phyloP scores from a whole-genome alignment of 768 basidiomycete genomes.

The Boletus rufocinnamomeus region DNA sequence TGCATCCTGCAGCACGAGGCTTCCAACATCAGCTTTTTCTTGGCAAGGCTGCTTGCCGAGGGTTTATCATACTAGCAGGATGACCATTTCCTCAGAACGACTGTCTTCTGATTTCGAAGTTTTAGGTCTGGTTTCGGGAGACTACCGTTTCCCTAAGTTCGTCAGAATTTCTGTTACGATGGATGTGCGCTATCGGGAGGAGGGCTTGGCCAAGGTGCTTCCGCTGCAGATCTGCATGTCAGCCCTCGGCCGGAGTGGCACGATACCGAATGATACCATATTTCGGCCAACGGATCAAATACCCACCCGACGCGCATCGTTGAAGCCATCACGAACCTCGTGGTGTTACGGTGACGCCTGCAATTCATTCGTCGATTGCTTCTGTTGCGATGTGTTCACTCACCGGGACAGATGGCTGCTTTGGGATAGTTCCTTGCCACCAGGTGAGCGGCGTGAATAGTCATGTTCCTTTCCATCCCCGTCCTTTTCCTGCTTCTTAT shows the following conservation, averaged over 20 bases:
- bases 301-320: neutral
- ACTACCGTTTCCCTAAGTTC: neutral
- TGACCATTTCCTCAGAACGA: neutral
- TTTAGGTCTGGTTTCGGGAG: no score
- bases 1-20: neutral
- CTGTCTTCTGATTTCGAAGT: no score
- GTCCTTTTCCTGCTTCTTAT: neutral
- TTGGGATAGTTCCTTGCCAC: neutral
- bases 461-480: neutral
- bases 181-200: neutral
- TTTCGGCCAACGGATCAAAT: neutral
- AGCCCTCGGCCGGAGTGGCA: neutral
- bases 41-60: neutral
- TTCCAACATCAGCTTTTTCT: neutral
- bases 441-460: neutral
- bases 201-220: conserved; percentile 4
- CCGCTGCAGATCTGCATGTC: conserved; percentile 2
- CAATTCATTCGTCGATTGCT: neutral
- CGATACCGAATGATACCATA: neutral
- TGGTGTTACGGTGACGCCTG: neutral
- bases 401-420: neutral
- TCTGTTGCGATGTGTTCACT: neutral
- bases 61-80: neutral
- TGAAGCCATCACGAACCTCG: neutral
- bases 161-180: neutral